Evolutionary conservation across 371 early-diverging fungal species (phyloP).

Genomic region (Rhizoclosmatium hyalinum): DNA sequence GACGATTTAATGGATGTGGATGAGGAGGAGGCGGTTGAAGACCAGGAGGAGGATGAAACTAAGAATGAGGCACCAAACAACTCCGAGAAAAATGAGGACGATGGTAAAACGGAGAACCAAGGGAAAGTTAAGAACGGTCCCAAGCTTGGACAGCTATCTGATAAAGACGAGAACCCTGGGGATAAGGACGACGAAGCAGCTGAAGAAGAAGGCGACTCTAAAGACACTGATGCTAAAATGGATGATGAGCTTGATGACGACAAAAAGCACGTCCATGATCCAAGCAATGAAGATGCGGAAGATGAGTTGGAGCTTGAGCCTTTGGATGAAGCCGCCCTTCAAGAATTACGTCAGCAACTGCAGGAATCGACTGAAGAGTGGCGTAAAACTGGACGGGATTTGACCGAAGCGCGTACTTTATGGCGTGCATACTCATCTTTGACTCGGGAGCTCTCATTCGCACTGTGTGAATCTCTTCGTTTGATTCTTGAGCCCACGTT

Average conservation of each 20-base stretch:
- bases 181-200: constrained; percentile 16
- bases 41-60: constrained; percentile 8
- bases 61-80: constrained; percentile 8
- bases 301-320: constrained; percentile 28
- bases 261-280: constrained; percentile 1
- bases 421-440: constrained; percentile 91
- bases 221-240: background rate
- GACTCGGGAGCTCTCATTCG: constrained; percentile 83
- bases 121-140: constrained; percentile 25
- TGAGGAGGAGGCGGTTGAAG: constrained; percentile 20
- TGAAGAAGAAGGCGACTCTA: constrained; percentile 36
- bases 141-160: constrained; percentile 17
- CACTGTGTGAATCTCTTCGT: constrained; percentile 94
- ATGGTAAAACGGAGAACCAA: constrained; percentile 49
- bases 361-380: constrained; percentile 59
- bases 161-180: constrained; percentile 24
- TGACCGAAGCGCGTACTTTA: constrained; percentile 69
- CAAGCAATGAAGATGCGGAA: constrained; percentile 7
- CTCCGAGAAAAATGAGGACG: constrained; percentile 28
- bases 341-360: constrained; percentile 58
- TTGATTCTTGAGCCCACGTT: constrained; percentile 97
- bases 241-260: background rate
- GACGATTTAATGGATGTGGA: constrained; percentile 39
- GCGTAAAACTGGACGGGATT: constrained; percentile 52
- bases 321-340: constrained; percentile 37